Percentiles rank a stretch among this genome's conserved stretches.
These are phyloP conservation scores for Penstemon davidsonii DNA, from an alignment of 257 asterid species.

Conservation along the genomic window DNA sequence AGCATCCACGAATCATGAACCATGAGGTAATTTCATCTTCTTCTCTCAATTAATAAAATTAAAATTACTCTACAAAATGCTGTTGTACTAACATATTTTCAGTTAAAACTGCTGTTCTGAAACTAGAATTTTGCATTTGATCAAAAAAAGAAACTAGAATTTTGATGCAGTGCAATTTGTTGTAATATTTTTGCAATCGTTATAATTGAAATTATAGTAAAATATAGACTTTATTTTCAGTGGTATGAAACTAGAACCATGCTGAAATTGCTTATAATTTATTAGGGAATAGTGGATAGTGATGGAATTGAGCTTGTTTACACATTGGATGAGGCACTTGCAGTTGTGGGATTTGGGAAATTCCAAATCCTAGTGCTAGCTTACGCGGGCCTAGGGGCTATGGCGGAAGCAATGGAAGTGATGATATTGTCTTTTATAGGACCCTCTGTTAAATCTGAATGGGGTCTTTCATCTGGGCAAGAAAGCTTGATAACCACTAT, in stretches of 20 bases:
- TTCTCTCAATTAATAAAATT: no score
- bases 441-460: constrained; percentile 55
- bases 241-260: background rate
- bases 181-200: no score
- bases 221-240: background rate
- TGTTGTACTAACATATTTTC: no score
- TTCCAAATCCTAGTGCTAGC: constrained; percentile 55
- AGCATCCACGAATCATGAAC: background rate
- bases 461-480: constrained; percentile 69
- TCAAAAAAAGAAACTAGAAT: no score
- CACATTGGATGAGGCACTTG: constrained; percentile 69
- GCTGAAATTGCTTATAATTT: background rate
- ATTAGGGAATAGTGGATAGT: constrained; percentile 31
- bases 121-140: no score
- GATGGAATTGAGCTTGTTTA: constrained; percentile 32
- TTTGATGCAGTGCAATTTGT: no score
- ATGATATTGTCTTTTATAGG: constrained; percentile 80
- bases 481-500: constrained; percentile 67
- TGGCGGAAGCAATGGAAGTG: constrained; percentile 80
- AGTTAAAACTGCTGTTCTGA: no score
- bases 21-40: background rate
- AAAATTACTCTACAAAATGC: no score
- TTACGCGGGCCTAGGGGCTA: constrained; percentile 77
- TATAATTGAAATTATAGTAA: no score
- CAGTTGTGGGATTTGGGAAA: constrained; percentile 75